phyloP scores from a whole-genome alignment of 2,329 filamentous ascomycete species.

The Aspergillus sp. region DNA sequence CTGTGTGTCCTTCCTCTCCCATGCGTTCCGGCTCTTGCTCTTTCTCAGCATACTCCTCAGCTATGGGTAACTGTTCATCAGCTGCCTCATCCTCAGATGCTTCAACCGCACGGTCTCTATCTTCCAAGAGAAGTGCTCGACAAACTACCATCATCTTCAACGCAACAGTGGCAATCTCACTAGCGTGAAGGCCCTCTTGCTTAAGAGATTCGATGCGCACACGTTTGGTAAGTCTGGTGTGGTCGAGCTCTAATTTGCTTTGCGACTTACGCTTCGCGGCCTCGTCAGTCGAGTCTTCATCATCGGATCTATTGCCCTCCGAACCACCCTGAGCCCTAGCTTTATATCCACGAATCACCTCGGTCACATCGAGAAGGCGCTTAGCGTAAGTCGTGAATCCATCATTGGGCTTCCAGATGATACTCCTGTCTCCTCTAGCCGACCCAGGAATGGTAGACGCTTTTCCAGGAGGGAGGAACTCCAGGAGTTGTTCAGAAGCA shows the following conservation, averaged over 20 bases:
- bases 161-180: constrained; percentile 29
- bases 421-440: constrained; percentile 20
- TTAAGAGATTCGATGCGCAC: constrained; percentile 30
- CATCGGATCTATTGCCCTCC: constrained; percentile 1
- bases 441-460: constrained; percentile 20
- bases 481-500: constrained; percentile 28
- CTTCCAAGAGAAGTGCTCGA: constrained; percentile 33
- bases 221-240: constrained; percentile 29
- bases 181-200: constrained; percentile 22
- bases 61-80: not conserved
- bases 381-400: constrained; percentile 18
- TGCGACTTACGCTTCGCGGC: constrained; percentile 22
- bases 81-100: constrained; percentile 1
- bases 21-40: not conserved
- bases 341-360: constrained; percentile 11
- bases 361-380: constrained; percentile 24
- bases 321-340: constrained; percentile 8
- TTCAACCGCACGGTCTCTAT: constrained; percentile 18
- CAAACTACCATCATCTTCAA: constrained; percentile 29
- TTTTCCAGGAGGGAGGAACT: constrained; percentile 31
- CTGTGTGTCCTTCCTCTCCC: not conserved
- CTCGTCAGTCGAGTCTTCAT: constrained; percentile 4
- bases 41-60: not conserved
- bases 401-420: constrained; percentile 31
- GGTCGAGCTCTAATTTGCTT: constrained; percentile 25